Evolutionary conservation across 176 grass and related monocot species (phyloP), one percentile per base, ranked within the genome.

Genomic region (Themeda triandra): DNA sequence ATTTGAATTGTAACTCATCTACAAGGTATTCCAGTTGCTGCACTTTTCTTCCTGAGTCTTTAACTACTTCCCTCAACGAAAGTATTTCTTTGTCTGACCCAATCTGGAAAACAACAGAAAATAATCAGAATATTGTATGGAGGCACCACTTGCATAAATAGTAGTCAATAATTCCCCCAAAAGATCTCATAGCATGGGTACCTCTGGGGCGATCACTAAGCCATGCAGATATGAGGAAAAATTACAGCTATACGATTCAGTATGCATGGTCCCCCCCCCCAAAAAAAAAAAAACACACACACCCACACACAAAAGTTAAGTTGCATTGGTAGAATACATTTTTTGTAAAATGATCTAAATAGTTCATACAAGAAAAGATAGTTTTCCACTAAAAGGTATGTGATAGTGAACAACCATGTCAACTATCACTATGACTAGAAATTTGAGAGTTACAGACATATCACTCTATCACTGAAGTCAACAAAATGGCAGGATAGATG

Each of bases 61-160:
- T 90, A 39, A 83, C 80, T 71, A 83, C 75, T 86, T 83, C 76
- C 73, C 72, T 90, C 68, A 98, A 77, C 10, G 80, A 80, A 85
- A 92, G 77, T 77, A 98, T 76, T 89, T 98, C 87, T 89, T 95
- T 71, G 72, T 92, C 80, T 58, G 91, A 92, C 56, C 80, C 88
- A 68, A 75, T 24, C 96, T 98, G 80, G 70, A 86, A 83, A 83
- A 90, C 77, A 75, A 73, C 23, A 66, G 25, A 58, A 73, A 30
- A 68, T 86, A 78, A 83, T 79, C 23, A 90, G 67, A 59, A 73
- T 79, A 54, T 54, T 66, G 58, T 54, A 64, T 41, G 24, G 31
- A 81, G 23, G 17, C 7, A 33, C 44, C 14, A 1, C 21, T 79
- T 60, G 46, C 80, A 79, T 78, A 53, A 54, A 78, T 18, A 44